Conservation (phyloP, 1,284 basidiomycete species). For the Retiboletus flavoniger region DNA sequence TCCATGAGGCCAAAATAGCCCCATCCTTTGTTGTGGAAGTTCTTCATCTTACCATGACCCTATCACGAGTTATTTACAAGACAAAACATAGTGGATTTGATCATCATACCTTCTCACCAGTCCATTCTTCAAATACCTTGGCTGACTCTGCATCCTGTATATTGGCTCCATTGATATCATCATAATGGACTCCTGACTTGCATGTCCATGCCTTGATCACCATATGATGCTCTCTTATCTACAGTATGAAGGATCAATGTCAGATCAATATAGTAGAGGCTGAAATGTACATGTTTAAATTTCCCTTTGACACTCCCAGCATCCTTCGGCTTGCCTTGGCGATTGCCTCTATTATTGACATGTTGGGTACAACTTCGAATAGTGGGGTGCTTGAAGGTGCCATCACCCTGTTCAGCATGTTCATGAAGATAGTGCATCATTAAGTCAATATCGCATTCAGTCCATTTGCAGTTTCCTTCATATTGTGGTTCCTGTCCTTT, state of each 20-base stretch:
- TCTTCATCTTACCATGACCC: too few relatives aligned
- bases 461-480: background rate
- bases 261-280: background rate
- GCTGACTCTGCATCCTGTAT: background rate
- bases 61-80: too few relatives aligned
- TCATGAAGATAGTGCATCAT: background rate
- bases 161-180: background rate
- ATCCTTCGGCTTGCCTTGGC: background rate
- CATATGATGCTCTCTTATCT: background rate
- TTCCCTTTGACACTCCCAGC: background rate
- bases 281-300: background rate
- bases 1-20: too few relatives aligned
- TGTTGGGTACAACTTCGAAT: background rate
- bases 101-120: too few relatives aligned
- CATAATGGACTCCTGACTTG: background rate
- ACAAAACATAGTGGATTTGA: too few relatives aligned
- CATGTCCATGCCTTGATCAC: background rate
- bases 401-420: background rate
- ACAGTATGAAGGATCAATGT: background rate
- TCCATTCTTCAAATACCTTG: background rate
- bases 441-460: background rate
- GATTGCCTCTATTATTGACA: background rate
- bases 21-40: too few relatives aligned
- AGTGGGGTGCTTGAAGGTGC: background rate
- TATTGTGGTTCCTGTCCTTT: background rate